Conservation (phyloP, 345 rosid species). For the Euphorbia pulcherrima region DNA sequence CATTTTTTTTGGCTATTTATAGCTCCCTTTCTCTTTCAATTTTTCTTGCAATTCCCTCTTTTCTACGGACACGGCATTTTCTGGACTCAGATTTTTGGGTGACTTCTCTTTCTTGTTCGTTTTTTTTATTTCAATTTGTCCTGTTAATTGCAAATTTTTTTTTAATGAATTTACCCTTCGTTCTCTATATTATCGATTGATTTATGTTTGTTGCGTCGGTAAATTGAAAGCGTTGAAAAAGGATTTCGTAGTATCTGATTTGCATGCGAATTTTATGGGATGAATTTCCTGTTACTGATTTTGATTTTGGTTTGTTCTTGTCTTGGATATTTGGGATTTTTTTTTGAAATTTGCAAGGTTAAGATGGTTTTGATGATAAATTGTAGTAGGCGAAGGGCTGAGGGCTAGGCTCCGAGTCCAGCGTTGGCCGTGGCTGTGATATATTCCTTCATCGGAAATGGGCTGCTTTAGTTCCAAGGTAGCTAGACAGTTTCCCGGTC, state of each 20-base stretch:
- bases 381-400: slow-evolving; percentile 17
- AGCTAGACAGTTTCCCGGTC: slow-evolving; percentile 66
- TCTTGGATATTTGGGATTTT: slow-evolving; percentile 4
- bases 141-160: background rate
- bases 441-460: slow-evolving; percentile 47
- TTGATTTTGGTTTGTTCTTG: slow-evolving; percentile 7
- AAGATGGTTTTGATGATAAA: slow-evolving; percentile 23
- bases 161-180: background rate
- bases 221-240: background rate
- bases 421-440: background rate
- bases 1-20: background rate
- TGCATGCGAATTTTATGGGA: background rate
- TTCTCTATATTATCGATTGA: background rate
- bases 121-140: background rate
- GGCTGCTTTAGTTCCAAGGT: slow-evolving; percentile 89
- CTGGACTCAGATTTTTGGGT: background rate
- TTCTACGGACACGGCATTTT: background rate
- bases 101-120: background rate
- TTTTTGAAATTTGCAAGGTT: slow-evolving; percentile 22
- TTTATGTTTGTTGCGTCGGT: background rate
- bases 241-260: background rate
- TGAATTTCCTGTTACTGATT: background rate
- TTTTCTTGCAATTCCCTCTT: background rate
- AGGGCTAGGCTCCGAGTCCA: slow-evolving; percentile 17
- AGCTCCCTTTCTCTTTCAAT: background rate